Evolutionary conservation across 1,139 yeast species (phyloP).

Genomic region (Saccharomyces uvarum): DNA sequence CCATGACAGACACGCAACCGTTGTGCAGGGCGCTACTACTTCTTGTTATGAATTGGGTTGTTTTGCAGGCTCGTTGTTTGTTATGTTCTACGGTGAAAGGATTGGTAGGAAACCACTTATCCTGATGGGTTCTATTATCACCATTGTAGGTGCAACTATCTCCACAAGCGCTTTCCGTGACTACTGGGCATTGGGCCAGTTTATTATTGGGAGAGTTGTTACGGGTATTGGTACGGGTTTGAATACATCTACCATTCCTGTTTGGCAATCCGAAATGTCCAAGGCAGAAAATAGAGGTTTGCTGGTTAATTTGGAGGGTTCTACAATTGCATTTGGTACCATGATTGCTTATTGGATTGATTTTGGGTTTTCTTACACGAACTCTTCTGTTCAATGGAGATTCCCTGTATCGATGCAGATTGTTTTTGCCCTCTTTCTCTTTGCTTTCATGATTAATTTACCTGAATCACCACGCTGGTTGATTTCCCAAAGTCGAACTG

Average conservation of each 20-base stretch:
- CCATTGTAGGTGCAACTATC: conserved; percentile 56
- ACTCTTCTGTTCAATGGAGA: conserved; percentile 45
- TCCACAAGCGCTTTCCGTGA: conserved; percentile 52
- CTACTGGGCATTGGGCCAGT: conserved; percentile 50
- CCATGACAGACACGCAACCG: conserved; percentile 34
- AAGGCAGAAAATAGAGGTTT: conserved; percentile 65
- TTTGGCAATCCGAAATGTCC: conserved; percentile 76
- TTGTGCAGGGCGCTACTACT: conserved; percentile 61
- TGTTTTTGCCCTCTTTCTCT: conserved; percentile 36
- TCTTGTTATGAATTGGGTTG: conserved; percentile 72
- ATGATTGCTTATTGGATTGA: conserved; percentile 71
- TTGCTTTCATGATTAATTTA: conserved; percentile 34
- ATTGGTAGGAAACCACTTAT: conserved; percentile 63
- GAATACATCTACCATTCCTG: conserved; percentile 73
- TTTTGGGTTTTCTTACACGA: conserved; percentile 57
- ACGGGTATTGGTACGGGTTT: conserved; percentile 78
- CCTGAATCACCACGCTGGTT: conserved; percentile 78
- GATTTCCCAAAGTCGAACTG: conserved; percentile 44
- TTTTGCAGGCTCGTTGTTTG: conserved; percentile 63
- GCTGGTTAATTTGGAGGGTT: conserved; percentile 62
- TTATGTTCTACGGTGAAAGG: conserved; percentile 54
- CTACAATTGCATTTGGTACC: conserved; percentile 65
- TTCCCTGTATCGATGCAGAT: conserved; percentile 42
- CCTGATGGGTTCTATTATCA: conserved; percentile 49
- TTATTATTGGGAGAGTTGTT: conserved; percentile 64